phyloP scores from a whole-genome alignment of 208 protist genomes.

The Acanthamoeba castellanii region DNA sequence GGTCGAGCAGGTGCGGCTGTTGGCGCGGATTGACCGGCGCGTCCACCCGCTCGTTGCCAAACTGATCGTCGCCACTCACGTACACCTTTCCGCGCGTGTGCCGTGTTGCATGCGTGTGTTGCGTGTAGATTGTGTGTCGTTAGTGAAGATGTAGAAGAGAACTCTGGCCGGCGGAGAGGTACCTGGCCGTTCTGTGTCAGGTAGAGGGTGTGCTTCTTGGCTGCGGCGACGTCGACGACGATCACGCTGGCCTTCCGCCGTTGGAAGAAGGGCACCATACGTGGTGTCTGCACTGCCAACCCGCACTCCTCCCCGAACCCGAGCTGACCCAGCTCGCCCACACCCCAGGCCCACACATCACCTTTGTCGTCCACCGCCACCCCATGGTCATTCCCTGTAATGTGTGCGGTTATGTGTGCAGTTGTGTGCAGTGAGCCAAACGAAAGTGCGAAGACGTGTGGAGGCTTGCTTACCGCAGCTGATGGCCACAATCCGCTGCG shows the following conservation, averaged over 20 bases:
- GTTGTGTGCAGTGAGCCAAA: not conserved
- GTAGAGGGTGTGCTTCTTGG: conserved; percentile 42
- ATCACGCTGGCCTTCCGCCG: not conserved
- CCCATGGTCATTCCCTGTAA: conserved; percentile 27
- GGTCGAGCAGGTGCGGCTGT: not conserved
- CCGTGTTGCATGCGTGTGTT: not conserved
- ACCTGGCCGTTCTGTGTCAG: not conserved
- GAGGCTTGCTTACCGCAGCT: not conserved
- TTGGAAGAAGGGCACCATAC: not conserved
- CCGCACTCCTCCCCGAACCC: conserved; percentile 5
- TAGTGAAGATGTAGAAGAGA: no score
- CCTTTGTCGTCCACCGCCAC: not conserved
- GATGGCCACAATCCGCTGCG: not conserved
- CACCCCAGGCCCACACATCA: conserved; percentile 1
- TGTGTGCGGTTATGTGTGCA: not conserved
- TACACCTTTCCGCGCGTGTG: not conserved
- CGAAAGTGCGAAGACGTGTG: not conserved
- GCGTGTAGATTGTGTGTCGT: no score
- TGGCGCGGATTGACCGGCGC: not conserved
- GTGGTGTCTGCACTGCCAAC: not conserved
- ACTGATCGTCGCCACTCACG: conserved; percentile 24
- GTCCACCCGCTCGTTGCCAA: not conserved
- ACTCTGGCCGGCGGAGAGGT: not conserved
- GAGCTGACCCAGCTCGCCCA: conserved; percentile 25
- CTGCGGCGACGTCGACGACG: conserved; percentile 7